Evolutionary conservation across 805 yeast genomes (phyloP).

Genomic region (Alloascoidea africana): DNA sequence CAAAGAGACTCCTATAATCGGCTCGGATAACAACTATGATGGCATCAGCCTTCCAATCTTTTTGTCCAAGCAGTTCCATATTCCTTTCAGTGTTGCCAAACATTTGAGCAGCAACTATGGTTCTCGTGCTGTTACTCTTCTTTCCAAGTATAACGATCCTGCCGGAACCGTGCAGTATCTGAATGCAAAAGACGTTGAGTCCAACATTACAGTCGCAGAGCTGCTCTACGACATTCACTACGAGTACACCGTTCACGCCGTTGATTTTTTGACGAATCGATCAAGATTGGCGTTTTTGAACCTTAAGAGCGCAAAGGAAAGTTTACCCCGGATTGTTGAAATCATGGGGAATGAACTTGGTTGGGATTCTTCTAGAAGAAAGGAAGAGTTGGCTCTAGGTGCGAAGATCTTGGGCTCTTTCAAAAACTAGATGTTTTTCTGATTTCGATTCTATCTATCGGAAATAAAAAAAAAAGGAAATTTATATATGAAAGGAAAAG

Average conservation of each 20-base stretch:
- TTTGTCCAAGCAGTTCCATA: constrained; percentile 9
- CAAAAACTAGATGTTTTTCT: too few species aligned
- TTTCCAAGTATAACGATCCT: constrained; percentile 20
- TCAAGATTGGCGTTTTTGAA: constrained; percentile 86
- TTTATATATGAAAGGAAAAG: too few species aligned
- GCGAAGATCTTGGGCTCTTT: too few species aligned
- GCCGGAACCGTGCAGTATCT: constrained; percentile 8
- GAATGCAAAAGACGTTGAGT: constrained; percentile 23
- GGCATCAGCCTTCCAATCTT: constrained; percentile 4
- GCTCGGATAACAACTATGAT: constrained; percentile 3
- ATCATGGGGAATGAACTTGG: constrained; percentile 67
- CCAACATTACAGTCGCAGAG: constrained; percentile 87
- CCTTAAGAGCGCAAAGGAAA: constrained; percentile 64
- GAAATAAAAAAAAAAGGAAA: too few species aligned
- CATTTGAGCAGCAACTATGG: constrained; percentile 85
- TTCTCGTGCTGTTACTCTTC: constrained; percentile 67
- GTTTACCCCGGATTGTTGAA: constrained; percentile 75
- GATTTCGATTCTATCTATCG: too few species aligned
- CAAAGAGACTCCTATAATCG: neutral
- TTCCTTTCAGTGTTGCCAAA: constrained; percentile 35
- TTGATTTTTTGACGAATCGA: constrained; percentile 87
- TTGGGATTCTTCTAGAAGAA: constrained; percentile 53
- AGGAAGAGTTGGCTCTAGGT: constrained; percentile 31
- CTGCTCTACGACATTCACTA: constrained; percentile 64
- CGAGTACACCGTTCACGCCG: constrained; percentile 79